Percentiles rank a stretch among this genome's conserved stretches.
Evolutionary conservation across 371 early-diverging fungal genomes (phyloP).

Genomic region (Mortierella sp.): DNA sequence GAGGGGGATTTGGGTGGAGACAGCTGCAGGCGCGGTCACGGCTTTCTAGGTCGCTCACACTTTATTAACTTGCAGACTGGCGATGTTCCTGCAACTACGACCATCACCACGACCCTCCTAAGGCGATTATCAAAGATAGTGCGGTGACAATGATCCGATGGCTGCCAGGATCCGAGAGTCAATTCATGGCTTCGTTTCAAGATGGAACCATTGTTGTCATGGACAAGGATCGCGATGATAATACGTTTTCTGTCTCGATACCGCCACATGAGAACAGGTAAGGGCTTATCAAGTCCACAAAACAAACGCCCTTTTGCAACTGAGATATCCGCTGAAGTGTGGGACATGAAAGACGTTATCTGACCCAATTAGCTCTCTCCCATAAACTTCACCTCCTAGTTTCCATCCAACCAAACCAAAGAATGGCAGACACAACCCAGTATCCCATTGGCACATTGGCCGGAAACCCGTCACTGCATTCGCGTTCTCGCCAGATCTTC

Average conservation of each 20-base stretch:
- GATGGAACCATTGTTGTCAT: slow-evolving; percentile 83
- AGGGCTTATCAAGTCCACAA: slow-evolving; percentile 11
- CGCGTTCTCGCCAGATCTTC: slow-evolving; percentile 87
- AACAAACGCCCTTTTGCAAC: too few relatives aligned
- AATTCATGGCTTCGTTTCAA: slow-evolving; percentile 84
- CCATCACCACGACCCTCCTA: not conserved
- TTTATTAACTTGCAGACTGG: not conserved
- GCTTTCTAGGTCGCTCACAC: not conserved
- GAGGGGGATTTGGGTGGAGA: too few relatives aligned
- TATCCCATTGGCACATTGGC: slow-evolving; percentile 78
- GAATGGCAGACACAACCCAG: slow-evolving; percentile 76
- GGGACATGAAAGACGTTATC: too few relatives aligned
- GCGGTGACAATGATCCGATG: slow-evolving; percentile 85
- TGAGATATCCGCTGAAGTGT: too few relatives aligned
- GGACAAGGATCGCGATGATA: slow-evolving; percentile 92
- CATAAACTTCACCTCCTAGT: slow-evolving; percentile 31
- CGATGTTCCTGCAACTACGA: too few relatives aligned
- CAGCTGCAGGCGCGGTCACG: too few relatives aligned
- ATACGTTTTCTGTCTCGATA: slow-evolving; percentile 56
- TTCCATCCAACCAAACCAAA: slow-evolving; percentile 65
- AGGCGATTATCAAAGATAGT: slow-evolving; percentile 75
- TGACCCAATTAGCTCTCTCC: too few relatives aligned
- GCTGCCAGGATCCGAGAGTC: slow-evolving; percentile 89
- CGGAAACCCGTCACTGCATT: slow-evolving; percentile 78
- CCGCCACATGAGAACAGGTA: slow-evolving; percentile 49